Evolutionary conservation across 768 basidiomycete species (phyloP), one percentile per base, ranked within the genome.

Genomic region (Suillus luteus): DNA sequence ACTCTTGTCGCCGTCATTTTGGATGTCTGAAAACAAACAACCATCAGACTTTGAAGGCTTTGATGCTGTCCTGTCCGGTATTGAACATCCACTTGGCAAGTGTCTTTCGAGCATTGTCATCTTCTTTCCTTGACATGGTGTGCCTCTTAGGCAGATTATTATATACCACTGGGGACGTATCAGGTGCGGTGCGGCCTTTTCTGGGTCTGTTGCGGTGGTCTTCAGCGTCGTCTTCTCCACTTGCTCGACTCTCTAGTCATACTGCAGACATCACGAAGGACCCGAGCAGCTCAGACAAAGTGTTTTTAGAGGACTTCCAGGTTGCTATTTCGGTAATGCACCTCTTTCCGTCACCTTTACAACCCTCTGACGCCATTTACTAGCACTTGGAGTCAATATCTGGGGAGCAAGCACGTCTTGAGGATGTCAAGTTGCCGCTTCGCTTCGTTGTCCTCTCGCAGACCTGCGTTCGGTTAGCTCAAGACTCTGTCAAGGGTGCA

Each of bases 111-210:
- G 51, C 12, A 35, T 22, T 31, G 44, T 49, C 46, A 55, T 19
- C 48, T 60, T 66, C 55, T 52, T 59, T 22, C 66, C 58, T 14
- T 52, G 61, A 63, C 59, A 55, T 61, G 64, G 27, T n/a, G 51
- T 57, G 60, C 40, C 37, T 61, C 62, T 37, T 60, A 93, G 96
- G 93, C 40, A 83, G 96, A 46, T 77, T 99, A 65, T 78, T 95
- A 44, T 99, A 97, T 73, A 94, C 93, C 1, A 90, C 91, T n/a
- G 95, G 96, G 12, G 87, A 96, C 70, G 83, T 90, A 33, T 81
- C 82, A 54, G 85, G 83, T 8, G 95, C 96, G 9, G 88, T 96
- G 33, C 79, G 81, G 49, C 83, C 91, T 63, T 98, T 98, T 73
- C 73, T 96, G 22, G 82, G 85, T 1, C 79, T 96, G 15, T 79